Evolutionary conservation across 2,329 filamentous ascomycete genomes (phyloP), one percentile per base, ranked within the genome.

Genomic region (Dichotomopilus funicola): DNA sequence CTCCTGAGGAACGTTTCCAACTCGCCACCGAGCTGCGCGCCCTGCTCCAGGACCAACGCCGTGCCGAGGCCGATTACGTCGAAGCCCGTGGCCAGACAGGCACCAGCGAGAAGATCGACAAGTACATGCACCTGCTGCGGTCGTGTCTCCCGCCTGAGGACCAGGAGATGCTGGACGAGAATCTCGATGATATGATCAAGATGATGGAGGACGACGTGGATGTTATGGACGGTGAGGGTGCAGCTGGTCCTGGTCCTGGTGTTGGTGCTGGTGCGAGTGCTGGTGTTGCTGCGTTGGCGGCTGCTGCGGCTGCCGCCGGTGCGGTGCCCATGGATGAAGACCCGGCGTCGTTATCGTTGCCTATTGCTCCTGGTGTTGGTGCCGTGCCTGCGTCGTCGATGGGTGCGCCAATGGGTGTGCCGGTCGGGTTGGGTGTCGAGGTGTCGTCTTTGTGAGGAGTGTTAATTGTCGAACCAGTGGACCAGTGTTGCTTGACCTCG

Each of bases 21-120:
- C 73, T 89, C 5, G 80, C 83, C 1, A 73, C 78, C 35, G 74
- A 85, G 61, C 74, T 90, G 19, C 75, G 74, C 45, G 70, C 75
- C 6, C 73, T 83, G 47, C 73, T 87, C 46, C 68, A 73, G 4
- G 82, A 87, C 63, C 82, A 88, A 63, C 76, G 79, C 49, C 72
- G 76, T 43, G 77, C 85, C 3, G 86, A 90, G 62, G 69, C 72
- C 11, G 84, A 88, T 58, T 89, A 90, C 59, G 82, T 88, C 42
- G 78, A 83, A 50, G 85, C 85, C 10, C 74, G 89, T 46, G 81
- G 81, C 45, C 78, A 84, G 59, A 84, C 87, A 9, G 87, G 87
- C 43, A 83, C 86, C 40, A 83, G 85, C 38, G 86, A 89, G 68
- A 84, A 85, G 67, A 87, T 88, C 61, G 85, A 85, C 62, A 83